A percentile compares a stretch with the other conserved stretches of the same genome.
Evolutionary conservation across 495 filamentous ascomycete genomes (phyloP).

Genomic region (Recurvomyces mirabilis): DNA sequence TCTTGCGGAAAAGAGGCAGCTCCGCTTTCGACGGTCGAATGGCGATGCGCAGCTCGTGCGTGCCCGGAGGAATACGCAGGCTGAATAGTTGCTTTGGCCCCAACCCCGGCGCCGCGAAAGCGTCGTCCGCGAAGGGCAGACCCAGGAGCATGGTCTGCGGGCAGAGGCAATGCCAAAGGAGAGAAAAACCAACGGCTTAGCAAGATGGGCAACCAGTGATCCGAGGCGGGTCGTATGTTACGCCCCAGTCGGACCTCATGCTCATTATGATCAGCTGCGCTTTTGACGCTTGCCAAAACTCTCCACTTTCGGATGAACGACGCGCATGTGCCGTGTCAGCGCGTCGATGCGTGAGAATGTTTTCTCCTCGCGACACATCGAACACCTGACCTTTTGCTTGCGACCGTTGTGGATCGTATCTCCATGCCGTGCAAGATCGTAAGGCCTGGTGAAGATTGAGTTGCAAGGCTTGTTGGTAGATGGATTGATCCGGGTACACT

Average conservation of each 20-base stretch:
- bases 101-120: not conserved
- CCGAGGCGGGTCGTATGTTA: too few relatives aligned
- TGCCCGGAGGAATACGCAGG: not conserved
- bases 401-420: constrained; percentile 93
- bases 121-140: constrained; percentile 5
- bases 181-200: too few relatives aligned
- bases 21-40: not conserved
- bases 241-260: too few relatives aligned
- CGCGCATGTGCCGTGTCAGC: constrained; percentile 77
- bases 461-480: constrained; percentile 95
- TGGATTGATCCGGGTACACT: constrained; percentile 84
- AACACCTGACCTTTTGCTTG: constrained; percentile 92
- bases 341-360: constrained; percentile 89
- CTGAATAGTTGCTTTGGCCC: not conserved
- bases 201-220: too few relatives aligned
- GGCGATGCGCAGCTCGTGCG: not conserved
- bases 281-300: constrained; percentile 36
- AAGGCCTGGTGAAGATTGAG: constrained; percentile 89
- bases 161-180: too few relatives aligned
- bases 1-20: not conserved
- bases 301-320: constrained; percentile 38
- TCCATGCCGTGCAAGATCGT: constrained; percentile 93
- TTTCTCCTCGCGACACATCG: constrained; percentile 90
- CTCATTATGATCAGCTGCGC: too few relatives aligned
- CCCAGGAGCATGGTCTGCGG: constrained; percentile 1